These are phyloP conservation scores for Cystobasidium sp. DNA, from an alignment of 1,284 basidiomycete genomes.

Conservation along the genomic window DNA sequence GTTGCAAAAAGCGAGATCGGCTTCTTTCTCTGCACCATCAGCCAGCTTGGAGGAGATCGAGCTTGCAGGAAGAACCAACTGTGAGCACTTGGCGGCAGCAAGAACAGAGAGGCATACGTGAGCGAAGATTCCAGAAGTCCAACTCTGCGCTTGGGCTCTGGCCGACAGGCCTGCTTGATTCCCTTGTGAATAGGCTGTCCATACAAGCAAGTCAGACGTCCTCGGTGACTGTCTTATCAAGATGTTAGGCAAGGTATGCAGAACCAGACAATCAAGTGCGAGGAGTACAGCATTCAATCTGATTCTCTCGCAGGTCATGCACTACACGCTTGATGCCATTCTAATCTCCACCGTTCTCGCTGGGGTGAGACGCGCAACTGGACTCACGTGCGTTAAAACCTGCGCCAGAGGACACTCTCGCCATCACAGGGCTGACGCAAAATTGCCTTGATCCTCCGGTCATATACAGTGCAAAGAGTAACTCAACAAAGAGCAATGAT, in stretches of 20 bases:
- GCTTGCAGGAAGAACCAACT: constrained; percentile 4
- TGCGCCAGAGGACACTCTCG: not conserved
- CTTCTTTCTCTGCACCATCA: not conserved
- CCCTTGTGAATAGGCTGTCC: not conserved
- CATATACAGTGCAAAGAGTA: constrained; percentile 49
- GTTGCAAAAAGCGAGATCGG: not conserved
- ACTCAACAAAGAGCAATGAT: constrained; percentile 26
- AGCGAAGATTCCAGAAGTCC: not conserved
- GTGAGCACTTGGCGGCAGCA: not conserved
- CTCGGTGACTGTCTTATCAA: not conserved
- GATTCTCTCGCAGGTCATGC: constrained; percentile 61
- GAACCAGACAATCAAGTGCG: constrained; percentile 47
- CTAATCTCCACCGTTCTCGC: constrained; percentile 77
- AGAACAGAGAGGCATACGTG: not conserved
- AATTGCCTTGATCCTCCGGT: constrained; percentile 26
- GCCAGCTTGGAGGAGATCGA: constrained; percentile 5
- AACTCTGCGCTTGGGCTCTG: not conserved
- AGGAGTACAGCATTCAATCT: not conserved
- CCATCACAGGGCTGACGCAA: not conserved
- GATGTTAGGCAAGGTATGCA: constrained; percentile 34
- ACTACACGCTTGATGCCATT: constrained; percentile 73
- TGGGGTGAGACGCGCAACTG: constrained; percentile 76
- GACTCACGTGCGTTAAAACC: constrained; percentile 69
- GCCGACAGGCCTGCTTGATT: not conserved
- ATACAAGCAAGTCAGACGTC: not conserved